Base-by-base conservation (phyloP, 2,329 filamentous ascomycete genomes). In the Microsporum audouinii region DNA sequence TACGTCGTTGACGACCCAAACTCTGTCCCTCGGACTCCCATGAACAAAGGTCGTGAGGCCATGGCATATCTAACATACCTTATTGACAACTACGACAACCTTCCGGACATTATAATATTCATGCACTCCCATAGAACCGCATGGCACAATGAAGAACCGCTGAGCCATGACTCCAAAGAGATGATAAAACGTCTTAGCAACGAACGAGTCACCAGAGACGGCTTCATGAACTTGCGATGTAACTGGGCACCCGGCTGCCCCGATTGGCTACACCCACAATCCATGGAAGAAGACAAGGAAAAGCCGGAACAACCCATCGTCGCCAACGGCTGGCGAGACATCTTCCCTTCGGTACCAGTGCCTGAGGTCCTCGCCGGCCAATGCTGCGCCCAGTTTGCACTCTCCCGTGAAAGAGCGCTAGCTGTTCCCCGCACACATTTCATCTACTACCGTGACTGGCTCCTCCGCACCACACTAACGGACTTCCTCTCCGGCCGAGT, bases 361-460 rank as follows among this genome's bases (percentile, higher is more conserved):
- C 78, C 77, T 1, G 66, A 71, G 12, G 78, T 83, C 0, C 76
- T 86, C 0, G 78, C 82, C 1, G 82, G 85, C 65, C 80, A 84
- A 2, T 86, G 84, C 69, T 86, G 84, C 67, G 82, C 82, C 1
- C 84, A 87, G 65, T 86, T 87, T 66, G 84, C 83, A 5, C 70
- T 86, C 3, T 82, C 80, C 4, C 72, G 79, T 2, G 81, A 84
- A 51, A 77, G 82, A 2, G 82, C 86, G 59, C 78, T 74, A 8
- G 73, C 77, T 1, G 77, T 81, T 34, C 81, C 82, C 1, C 75
- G 77, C 58, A 74, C 77, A 27, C 76, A 79, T 53, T 86, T 82
- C 67, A 72, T 82, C 27, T 80, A 77, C 67, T 81, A 83, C 66
- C 78, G 83, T 23, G 80, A 84, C 66, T 86, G 84, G 84, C 71